Evolutionary conservation across 352 stramenopile species (phyloP), one percentile per base, ranked within the genome.

Genomic region (Globisporangium middletonii): DNA sequence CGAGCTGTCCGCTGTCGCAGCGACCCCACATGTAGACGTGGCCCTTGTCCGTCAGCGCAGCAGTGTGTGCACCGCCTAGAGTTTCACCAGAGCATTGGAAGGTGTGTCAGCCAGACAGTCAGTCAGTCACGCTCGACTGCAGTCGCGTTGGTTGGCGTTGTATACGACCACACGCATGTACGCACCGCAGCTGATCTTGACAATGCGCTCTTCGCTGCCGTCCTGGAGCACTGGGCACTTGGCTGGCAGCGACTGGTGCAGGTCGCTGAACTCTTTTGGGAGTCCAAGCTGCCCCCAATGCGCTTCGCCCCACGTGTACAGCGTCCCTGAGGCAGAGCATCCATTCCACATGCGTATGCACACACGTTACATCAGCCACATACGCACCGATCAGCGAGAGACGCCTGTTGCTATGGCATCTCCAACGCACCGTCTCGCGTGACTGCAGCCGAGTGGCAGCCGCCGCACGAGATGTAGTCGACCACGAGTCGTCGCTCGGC

Each of bases 281-380:
- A 94, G 54, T 9, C 83, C 83, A 26, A 94, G 67, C 35, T 94
- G 83, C 2, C 83, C 81, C 83, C 83, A 94, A 57, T 92, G 83
- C 9, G 81, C 71, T 61, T 94, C 83, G 2, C 83, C 83, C 83
- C 83, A 94, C 79, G 79, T 91, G 73, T 88, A 94, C 57, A 92
- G 47, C 19, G 73, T 69, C 12, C 77, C 77, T 87, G 27, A 30
- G 5, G 0, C 47, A 3, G 4, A 26, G 19, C 11, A 19, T 5
- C 0, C 41, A 46, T 23, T 46, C 15, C 41, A 9, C 38, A 8
- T 16, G n/a, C n/a, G 41, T 16, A 13, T 13, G n/a, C 15, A 18
- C 9, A 19, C 15, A n/a, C 41, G 41, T n/a, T 19, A 7, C 4
- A 19, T 18, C 7, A 45, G 13, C 4, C 13, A 53, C 18, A 6